These are phyloP conservation scores for Teratosphaeria pseudoeucalypti DNA, from an alignment of 2,329 filamentous ascomycete species.

Conservation along the genomic window DNA sequence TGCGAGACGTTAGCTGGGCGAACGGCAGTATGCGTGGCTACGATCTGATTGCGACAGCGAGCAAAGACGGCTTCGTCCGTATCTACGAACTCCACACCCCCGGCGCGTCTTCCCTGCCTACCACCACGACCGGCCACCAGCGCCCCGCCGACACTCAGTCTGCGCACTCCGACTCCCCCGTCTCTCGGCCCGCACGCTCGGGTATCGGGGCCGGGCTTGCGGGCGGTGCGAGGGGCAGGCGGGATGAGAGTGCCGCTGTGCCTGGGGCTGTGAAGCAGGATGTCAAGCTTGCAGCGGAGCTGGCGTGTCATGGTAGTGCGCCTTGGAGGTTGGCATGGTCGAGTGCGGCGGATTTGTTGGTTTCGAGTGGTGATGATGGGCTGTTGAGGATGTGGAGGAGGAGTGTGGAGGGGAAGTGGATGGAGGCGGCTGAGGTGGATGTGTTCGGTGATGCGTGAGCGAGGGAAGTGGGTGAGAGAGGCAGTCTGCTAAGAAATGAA, in stretches of 20 bases:
- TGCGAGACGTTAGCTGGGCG: constrained; percentile 80
- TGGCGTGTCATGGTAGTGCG: constrained; percentile 58
- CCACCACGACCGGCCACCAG: constrained; percentile 9
- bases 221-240: constrained; percentile 37
- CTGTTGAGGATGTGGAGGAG: constrained; percentile 43
- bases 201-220: constrained; percentile 46
- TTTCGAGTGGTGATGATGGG: constrained; percentile 68
- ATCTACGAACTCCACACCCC: constrained; percentile 71
- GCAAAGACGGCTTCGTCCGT: constrained; percentile 79
- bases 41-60: constrained; percentile 83
- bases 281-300: constrained; percentile 52
- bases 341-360: constrained; percentile 54
- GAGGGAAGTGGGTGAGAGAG: too few relatives aligned
- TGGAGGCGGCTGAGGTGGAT: constrained; percentile 40
- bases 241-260: constrained; percentile 42
- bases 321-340: constrained; percentile 67
- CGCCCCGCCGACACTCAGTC: not conserved
- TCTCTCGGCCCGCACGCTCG: constrained; percentile 29
- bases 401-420: constrained; percentile 37
- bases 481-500: too few relatives aligned
- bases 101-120: constrained; percentile 39
- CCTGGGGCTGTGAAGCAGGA: constrained; percentile 58
- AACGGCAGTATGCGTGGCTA: constrained; percentile 82
- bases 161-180: not conserved
- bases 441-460: constrained; percentile 4